These are phyloP conservation scores for Ajuga reptans DNA, from an alignment of 305 asterid genomes.

Conservation along the genomic window DNA sequence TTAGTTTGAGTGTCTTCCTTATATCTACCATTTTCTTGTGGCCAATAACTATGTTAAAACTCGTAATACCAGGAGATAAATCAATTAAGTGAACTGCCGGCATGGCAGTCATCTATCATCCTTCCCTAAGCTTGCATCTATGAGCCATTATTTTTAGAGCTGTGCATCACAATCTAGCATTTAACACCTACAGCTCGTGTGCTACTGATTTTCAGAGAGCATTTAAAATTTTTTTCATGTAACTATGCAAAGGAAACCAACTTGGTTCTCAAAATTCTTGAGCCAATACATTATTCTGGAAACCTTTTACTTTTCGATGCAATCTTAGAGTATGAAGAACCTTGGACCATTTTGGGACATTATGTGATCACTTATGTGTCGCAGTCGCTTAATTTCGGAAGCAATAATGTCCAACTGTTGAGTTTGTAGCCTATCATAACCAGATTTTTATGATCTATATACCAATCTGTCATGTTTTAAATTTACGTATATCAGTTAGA, in stretches of 20 bases:
- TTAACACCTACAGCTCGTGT: neutral
- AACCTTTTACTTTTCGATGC: neutral
- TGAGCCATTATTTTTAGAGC: constrained; percentile 1
- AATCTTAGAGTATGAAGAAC: neutral
- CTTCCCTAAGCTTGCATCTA: neutral
- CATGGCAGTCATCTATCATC: neutral
- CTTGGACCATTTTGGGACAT: neutral
- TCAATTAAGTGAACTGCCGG: neutral
- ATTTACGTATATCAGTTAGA: neutral
- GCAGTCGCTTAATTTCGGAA: neutral
- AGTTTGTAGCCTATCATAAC: neutral
- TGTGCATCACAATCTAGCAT: neutral
- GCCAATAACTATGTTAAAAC: neutral
- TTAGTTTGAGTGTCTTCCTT: neutral
- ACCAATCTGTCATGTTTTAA: neutral
- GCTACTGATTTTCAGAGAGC: constrained; percentile 5
- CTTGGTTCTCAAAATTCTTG: constrained; percentile 14
- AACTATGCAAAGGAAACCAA: constrained; percentile 11
- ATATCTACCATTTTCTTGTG: neutral
- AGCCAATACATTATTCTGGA: neutral
- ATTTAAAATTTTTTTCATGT: neutral
- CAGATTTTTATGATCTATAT: constrained; percentile 5
- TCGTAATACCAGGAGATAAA: neutral
- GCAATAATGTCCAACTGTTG: neutral
- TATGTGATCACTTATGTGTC: neutral